Conservation (phyloP, 2,329 filamentous ascomycete species). For the Colletotrichum sp. region DNA sequence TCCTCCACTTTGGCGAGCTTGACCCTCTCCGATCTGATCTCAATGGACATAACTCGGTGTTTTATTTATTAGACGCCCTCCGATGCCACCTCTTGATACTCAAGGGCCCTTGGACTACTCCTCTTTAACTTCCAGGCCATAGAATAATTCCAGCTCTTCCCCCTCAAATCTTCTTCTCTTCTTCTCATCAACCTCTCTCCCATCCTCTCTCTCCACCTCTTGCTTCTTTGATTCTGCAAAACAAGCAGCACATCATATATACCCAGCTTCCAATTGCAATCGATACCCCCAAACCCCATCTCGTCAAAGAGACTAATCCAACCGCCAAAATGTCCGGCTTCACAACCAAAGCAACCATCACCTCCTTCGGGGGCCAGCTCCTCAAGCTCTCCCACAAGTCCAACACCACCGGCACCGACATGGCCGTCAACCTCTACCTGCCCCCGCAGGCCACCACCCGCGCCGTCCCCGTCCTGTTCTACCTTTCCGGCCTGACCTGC, state of each 20-base stretch:
- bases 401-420: slow-evolving; percentile 79
- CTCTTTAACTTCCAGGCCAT: slow-evolving; percentile 7
- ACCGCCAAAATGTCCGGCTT: slow-evolving; percentile 68
- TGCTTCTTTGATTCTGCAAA: neutral
- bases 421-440: slow-evolving; percentile 92
- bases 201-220: neutral
- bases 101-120: neutral
- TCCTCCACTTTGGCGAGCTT: slow-evolving; percentile 19
- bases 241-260: slow-evolving; percentile 1
- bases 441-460: slow-evolving; percentile 69
- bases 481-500: slow-evolving; percentile 93
- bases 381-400: slow-evolving; percentile 92
- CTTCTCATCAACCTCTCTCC: neutral
- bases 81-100: neutral
- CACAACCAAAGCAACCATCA: slow-evolving; percentile 87
- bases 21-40: slow-evolving; percentile 15
- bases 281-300: neutral
- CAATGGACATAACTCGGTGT: slow-evolving; percentile 21
- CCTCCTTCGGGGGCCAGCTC: slow-evolving; percentile 91
- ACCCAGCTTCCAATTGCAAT: neutral
- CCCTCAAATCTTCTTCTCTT: neutral
- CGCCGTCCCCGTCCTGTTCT: slow-evolving; percentile 83
- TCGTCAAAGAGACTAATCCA: neutral
- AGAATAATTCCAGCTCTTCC: slow-evolving; percentile 5
- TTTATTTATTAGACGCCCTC: slow-evolving; percentile 19